Percentiles rank a stretch among this genome's conserved stretches.
These are phyloP conservation scores for Fraxinus platypoda DNA, from an alignment of 305 asterid genomes.

Conservation along the genomic window DNA sequence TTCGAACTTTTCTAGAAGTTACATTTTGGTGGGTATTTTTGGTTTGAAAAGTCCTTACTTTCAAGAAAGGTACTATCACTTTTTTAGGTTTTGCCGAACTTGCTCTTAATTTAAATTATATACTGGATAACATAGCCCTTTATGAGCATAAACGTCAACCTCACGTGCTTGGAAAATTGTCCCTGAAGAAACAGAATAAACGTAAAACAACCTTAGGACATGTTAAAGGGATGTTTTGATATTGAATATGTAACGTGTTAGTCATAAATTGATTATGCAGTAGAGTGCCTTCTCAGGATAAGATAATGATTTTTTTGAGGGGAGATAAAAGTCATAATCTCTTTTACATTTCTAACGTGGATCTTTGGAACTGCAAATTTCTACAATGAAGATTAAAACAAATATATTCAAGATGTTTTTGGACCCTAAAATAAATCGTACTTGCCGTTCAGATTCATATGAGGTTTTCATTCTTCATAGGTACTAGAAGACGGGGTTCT, in stretches of 20 bases:
- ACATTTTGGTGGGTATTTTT: background rate
- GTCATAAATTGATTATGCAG: background rate
- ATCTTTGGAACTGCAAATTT: background rate
- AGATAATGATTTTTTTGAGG: background rate
- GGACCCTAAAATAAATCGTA: background rate
- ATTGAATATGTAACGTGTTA: background rate
- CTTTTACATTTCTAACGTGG: background rate
- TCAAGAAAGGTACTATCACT: background rate
- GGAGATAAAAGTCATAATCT: background rate
- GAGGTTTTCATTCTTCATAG: constrained; percentile 36
- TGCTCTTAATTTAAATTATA: background rate
- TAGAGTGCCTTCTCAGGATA: background rate
- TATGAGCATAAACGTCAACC: background rate
- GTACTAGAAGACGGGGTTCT: constrained; percentile 84
- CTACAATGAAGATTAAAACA: background rate
- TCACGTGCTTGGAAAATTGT: background rate
- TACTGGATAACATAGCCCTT: background rate
- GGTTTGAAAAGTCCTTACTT: background rate
- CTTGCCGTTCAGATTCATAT: background rate
- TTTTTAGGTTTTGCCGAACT: background rate
- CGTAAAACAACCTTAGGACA: background rate
- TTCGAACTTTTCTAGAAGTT: background rate
- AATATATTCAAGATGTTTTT: background rate
- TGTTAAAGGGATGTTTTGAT: background rate
- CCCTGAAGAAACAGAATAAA: background rate